Evolutionary conservation across 345 rosid species (phyloP).

Genomic region (Cardamine chenopodiifolia): DNA sequence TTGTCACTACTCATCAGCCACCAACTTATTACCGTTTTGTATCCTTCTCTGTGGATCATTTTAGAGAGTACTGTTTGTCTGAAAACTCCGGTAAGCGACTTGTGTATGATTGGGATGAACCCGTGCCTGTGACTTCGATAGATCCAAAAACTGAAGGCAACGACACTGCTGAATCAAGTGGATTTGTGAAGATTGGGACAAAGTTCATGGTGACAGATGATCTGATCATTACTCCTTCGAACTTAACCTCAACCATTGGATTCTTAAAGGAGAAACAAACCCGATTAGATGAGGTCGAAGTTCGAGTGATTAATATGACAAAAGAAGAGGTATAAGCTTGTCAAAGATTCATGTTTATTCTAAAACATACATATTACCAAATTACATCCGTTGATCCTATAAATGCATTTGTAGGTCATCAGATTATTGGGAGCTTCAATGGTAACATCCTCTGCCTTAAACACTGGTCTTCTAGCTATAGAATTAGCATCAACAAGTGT

Average conservation of each 20-base stretch:
- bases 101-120: background rate
- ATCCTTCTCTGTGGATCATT: background rate
- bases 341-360: background rate
- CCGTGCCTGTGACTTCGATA: background rate
- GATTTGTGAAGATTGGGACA: background rate
- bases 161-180: background rate
- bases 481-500: background rate
- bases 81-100: background rate
- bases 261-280: background rate
- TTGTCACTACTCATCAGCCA: background rate
- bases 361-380: background rate
- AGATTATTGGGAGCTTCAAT: conserved; percentile 5
- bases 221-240: background rate
- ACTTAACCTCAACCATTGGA: background rate
- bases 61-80: background rate
- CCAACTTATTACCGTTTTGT: background rate
- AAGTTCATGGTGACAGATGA: conserved; percentile 15
- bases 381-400: background rate
- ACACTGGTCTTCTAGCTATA: background rate
- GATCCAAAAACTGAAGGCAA: background rate
- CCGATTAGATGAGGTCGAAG: background rate
- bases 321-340: background rate
- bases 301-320: background rate
- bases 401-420: background rate
- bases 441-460: background rate